Percentiles rank a stretch among this genome's conserved stretches.
phyloP scores from a whole-genome alignment of 2,329 filamentous ascomycete species.

The Clonostachys byssicola region DNA sequence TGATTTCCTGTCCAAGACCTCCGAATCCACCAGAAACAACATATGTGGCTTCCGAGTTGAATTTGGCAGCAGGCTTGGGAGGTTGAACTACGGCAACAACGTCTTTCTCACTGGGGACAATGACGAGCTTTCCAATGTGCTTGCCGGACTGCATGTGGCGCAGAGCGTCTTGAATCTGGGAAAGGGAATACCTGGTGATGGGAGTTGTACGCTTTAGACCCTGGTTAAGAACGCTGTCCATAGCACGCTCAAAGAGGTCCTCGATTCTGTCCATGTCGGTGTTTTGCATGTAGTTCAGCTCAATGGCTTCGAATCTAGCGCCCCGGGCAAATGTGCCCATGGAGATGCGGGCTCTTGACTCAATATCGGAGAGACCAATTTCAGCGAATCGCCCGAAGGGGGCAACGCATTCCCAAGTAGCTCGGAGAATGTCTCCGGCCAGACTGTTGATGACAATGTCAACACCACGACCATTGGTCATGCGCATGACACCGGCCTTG shows the following conservation, averaged over 20 bases:
- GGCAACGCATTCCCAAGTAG: conserved; percentile 26
- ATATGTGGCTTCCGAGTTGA: conserved; percentile 30
- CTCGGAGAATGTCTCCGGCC: conserved; percentile 19
- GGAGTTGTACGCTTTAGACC: background rate
- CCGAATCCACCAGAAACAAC: conserved; percentile 44
- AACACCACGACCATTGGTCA: conserved; percentile 18
- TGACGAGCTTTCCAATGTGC: conserved; percentile 36
- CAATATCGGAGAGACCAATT: conserved; percentile 28
- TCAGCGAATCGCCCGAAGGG: conserved; percentile 31
- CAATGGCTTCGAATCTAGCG: conserved; percentile 3
- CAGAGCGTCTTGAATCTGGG: conserved; percentile 29
- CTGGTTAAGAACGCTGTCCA: conserved; percentile 1
- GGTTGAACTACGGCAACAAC: no score
- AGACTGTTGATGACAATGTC: conserved; percentile 24
- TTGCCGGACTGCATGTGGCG: conserved; percentile 33
- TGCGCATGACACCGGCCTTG: conserved; percentile 11
- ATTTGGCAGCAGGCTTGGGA: no score
- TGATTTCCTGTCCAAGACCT: conserved; percentile 40
- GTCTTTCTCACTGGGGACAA: conserved; percentile 9
- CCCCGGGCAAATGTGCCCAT: conserved; percentile 26
- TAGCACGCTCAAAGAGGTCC: conserved; percentile 1
- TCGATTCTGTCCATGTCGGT: background rate
- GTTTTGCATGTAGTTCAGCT: conserved; percentile 3
- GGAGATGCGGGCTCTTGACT: conserved; percentile 18
- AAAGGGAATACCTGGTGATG: conserved; percentile 14